phyloP scores from a whole-genome alignment of 306 rosid genomes.

The Fragaria iinumae region DNA sequence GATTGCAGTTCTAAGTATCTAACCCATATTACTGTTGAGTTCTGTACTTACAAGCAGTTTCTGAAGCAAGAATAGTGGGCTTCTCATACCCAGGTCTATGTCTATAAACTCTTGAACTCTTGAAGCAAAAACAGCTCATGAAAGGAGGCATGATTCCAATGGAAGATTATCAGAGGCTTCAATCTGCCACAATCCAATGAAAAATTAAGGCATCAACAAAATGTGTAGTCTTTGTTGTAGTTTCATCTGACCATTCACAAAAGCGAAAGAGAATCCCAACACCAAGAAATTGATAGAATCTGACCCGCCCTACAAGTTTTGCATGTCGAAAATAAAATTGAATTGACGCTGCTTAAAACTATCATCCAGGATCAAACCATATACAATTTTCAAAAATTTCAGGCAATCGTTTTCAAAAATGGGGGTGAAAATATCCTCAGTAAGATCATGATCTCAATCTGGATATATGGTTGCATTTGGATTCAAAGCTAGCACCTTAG shows the following conservation, averaged over 20 bases:
- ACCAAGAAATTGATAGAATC: constrained; percentile 4
- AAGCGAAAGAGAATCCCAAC: background rate
- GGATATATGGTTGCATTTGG: background rate
- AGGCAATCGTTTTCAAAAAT: background rate
- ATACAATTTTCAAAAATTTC: background rate
- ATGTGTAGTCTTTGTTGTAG: background rate
- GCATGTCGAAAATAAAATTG: background rate
- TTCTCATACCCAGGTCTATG: constrained; percentile 31
- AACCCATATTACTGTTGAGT: background rate
- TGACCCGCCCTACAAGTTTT: background rate
- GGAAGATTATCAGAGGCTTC: background rate
- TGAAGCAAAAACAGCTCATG: constrained; percentile 45
- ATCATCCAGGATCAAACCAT: background rate
- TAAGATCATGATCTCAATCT: background rate
- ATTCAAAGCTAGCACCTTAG: background rate
- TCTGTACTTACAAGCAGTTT: constrained; percentile 64
- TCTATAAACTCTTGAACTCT: constrained; percentile 17
- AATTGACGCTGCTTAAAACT: background rate
- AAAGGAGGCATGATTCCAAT: constrained; percentile 19
- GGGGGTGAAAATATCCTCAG: background rate
- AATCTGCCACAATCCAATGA: constrained; percentile 32
- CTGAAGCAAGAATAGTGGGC: constrained; percentile 48
- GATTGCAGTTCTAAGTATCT: background rate
- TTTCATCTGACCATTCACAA: background rate
- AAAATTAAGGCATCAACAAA: constrained; percentile 9